Evolutionary conservation across 352 stramenopile genomes (phyloP).

Genomic region (Phytopythium litorale): DNA sequence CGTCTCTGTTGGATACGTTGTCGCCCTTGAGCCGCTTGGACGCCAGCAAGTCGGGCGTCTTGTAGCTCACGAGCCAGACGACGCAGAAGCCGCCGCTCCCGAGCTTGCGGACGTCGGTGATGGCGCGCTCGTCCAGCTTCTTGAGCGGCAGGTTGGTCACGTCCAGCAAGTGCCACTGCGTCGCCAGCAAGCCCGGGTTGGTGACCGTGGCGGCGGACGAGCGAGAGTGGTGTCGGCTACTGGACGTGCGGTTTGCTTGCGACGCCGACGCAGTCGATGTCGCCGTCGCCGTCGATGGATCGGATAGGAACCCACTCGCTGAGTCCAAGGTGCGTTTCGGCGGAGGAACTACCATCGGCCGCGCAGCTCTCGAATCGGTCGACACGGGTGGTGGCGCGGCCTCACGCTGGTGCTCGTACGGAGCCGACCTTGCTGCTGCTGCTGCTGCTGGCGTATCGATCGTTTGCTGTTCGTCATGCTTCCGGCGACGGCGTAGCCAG

Average conservation of each 20-base stretch:
- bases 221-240: not conserved
- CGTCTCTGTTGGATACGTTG: conserved; percentile 33
- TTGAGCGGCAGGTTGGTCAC: conserved; percentile 45
- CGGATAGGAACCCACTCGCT: not conserved
- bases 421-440: not conserved
- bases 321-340: not conserved
- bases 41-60: conserved; percentile 27
- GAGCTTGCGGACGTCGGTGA: conserved; percentile 42
- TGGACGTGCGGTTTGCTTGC: not conserved
- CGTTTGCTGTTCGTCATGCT: not conserved
- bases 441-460: not conserved
- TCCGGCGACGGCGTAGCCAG: not conserved
- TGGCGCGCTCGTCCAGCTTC: conserved; percentile 32
- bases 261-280: not conserved
- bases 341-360: not conserved
- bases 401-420: not conserved
- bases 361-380: not conserved
- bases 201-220: not conserved
- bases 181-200: conserved; percentile 1
- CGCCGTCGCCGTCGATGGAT: not conserved
- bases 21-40: conserved; percentile 46
- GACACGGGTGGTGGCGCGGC: not conserved
- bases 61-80: conserved; percentile 53
- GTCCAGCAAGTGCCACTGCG: conserved; percentile 50
- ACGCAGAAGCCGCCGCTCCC: conserved; percentile 40